Evolutionary conservation across 2,329 filamentous ascomycete genomes (phyloP), one percentile per base, ranked within the genome.

Genomic region (Sporothrix phasma): DNA sequence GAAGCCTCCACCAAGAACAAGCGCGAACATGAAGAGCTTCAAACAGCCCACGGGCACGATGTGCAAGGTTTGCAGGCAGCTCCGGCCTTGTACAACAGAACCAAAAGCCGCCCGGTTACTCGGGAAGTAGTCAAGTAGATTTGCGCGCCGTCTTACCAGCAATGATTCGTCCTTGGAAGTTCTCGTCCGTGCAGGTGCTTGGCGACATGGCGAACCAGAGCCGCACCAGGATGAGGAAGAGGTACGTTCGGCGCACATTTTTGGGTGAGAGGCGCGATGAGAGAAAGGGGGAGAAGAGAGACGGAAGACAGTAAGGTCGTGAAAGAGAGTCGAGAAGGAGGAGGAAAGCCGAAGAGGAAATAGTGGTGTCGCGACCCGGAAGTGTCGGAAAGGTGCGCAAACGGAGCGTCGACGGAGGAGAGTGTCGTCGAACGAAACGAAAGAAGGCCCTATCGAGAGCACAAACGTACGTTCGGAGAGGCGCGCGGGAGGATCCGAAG

Each of bases 121-220:
- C 15, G 41, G 45, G 31, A 53, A 26, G 31, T 39, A 56, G 24
- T 39, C 39, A 17, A 37, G 31, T 34, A 34, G 19, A 45, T 26
- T 56, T 45, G 62, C 47, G 46, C 56, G n/a, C 24, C 8, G 24
- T 31, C 49, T 70, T 84, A 97, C 93, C 93, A 72, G 93, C 92
- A 72, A 97, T 94, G 68, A 97, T 88, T 79, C 99, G 94, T 41
- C 94, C 94, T 78, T 99, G 94, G 72, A 99, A 99, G 80, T 97
- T 94, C 81, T 99, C 94, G 78, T 99, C 94, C 5, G 75, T 99
- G 94, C 54, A 99, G 84, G 76, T 99, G 80, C 93, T 97, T 65
- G 94, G 90, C 68, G 89, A 92, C 68, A 97, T 79, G 66, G 94
- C 93, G 75, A 97, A 93, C 84, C 93, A 97, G 72, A 97, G 82